Base-by-base conservation (phyloP, 1,284 basidiomycete species). In the Lentinula novae-zelandiae region DNA sequence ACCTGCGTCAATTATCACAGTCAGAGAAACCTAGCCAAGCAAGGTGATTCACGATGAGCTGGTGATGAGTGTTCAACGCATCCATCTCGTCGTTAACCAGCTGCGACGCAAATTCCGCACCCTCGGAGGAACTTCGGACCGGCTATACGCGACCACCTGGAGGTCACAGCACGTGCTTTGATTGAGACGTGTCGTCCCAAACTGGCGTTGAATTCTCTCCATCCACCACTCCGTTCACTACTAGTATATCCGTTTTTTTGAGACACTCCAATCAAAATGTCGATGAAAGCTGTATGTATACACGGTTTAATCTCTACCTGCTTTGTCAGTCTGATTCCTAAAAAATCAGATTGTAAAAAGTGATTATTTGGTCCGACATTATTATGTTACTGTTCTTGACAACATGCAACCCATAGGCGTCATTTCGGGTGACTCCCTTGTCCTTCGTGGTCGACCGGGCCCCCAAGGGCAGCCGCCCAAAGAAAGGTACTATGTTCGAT, bases 361-460 rank as follows among this genome's bases (percentile, higher is more conserved):
- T 89, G 76, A 63, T 64, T 9, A 27, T 27, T 27, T 27, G 4
- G 2, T 15, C 20, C 13, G 20, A 46, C 54, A 10, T 36, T 13
- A n/a, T 46, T 3, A 27, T 39, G 42, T n/a, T 12, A 27, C 53
- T 53, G 53, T 31, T 38, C 38, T 20, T 48, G 52, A 62, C 67
- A 59, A 49, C 22, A 33, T 70, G 27, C 33, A 51, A 10, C 59
- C 62, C 62, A 62, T 70, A 95, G 93, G 91, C 71, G 92, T 93
- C 67, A 83, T 92, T 66, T 95, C 93, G 57, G 93, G 93, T 51
- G 95, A 96, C 74, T 90, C 93, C 51, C 85, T 96, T 60, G 82
- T 95, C 62, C 78, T 96, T 62, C 86, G 93, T 68, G 89, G 87
- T 65, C 82, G 87, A 61, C 83, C 85, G 15, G 88, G 89, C 31